phyloP scores from a whole-genome alignment of 2,329 filamentous ascomycete species.

The Epichloe gansuensis region DNA sequence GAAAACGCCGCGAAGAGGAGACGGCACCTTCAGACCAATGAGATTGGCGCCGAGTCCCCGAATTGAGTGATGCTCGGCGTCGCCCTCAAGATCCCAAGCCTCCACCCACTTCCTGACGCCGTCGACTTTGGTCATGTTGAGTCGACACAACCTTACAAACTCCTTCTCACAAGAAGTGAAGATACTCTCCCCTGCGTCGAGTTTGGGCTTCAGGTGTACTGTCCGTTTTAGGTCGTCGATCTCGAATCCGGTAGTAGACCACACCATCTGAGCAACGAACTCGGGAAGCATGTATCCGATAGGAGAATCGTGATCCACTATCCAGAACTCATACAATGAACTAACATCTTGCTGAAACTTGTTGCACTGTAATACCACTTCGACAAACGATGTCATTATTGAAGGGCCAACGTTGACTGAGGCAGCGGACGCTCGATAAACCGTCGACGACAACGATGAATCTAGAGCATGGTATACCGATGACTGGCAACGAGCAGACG shows the following conservation, averaged over 20 bases:
- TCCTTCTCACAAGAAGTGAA: constrained; percentile 1
- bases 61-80: constrained; percentile 16
- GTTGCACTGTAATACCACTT: constrained; percentile 15
- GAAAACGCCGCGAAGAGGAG: constrained; percentile 21
- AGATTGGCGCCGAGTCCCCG: constrained; percentile 12
- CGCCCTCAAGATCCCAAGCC: constrained; percentile 2
- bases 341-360: constrained; percentile 11
- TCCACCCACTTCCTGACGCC: constrained; percentile 17
- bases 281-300: constrained; percentile 15
- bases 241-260: constrained; percentile 11
- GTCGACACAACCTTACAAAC: constrained; percentile 13
- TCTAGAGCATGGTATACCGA: not conserved
- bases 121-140: constrained; percentile 14
- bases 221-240: constrained; percentile 7
- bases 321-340: constrained; percentile 12
- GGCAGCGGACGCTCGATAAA: not conserved
- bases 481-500: not conserved
- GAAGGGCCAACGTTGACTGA: not conserved
- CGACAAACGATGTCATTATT: constrained; percentile 6
- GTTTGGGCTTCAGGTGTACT: constrained; percentile 12
- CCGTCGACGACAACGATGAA: not conserved
- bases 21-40: constrained; percentile 17
- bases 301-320: constrained; percentile 11
- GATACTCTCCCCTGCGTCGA: not conserved
- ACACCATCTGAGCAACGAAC: constrained; percentile 11